Evolutionary conservation across 2,329 filamentous ascomycete species (phyloP).

Genomic region (Microdochium bolleyi): DNA sequence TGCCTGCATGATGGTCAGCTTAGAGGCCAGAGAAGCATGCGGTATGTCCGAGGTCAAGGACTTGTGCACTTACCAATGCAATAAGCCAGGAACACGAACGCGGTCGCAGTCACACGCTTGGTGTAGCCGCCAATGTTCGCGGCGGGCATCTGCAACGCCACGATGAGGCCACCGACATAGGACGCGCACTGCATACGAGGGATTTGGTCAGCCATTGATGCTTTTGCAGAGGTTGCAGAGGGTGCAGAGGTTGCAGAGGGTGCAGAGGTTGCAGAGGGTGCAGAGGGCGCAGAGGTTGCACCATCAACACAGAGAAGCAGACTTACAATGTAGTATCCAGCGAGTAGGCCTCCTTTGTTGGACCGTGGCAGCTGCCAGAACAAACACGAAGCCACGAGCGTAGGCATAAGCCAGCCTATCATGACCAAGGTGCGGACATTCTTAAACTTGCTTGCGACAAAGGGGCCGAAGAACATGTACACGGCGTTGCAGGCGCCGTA

Average conservation of each 20-base stretch:
- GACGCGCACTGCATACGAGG: conserved; percentile 20
- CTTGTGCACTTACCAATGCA: conserved; percentile 7
- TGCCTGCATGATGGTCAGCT: conserved; percentile 11
- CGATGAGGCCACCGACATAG: conserved; percentile 35
- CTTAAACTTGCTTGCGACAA: conserved; percentile 2
- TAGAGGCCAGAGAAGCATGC: too few relatives aligned
- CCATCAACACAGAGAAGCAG: neutral
- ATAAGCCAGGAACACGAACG: conserved; percentile 24
- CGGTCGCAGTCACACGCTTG: conserved; percentile 24
- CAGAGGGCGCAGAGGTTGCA: neutral
- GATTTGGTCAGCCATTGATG: too few relatives aligned
- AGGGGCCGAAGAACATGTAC: conserved; percentile 3
- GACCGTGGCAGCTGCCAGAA: conserved; percentile 1
- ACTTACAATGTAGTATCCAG: conserved; percentile 30
- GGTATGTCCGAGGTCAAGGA: neutral
- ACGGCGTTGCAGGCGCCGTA: conserved; percentile 3
- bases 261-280: too few relatives aligned
- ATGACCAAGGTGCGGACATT: conserved; percentile 3
- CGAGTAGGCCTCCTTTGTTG: conserved; percentile 6
- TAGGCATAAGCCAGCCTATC: conserved; percentile 1
- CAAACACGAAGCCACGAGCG: conserved; percentile 4
- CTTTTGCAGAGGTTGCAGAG: too few relatives aligned
- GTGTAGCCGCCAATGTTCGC: conserved; percentile 27
- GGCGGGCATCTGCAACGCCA: conserved; percentile 32
- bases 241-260: too few relatives aligned